Evolutionary conservation across 116 monocot species (phyloP).

Genomic region (Trichopus zeylanicus): DNA sequence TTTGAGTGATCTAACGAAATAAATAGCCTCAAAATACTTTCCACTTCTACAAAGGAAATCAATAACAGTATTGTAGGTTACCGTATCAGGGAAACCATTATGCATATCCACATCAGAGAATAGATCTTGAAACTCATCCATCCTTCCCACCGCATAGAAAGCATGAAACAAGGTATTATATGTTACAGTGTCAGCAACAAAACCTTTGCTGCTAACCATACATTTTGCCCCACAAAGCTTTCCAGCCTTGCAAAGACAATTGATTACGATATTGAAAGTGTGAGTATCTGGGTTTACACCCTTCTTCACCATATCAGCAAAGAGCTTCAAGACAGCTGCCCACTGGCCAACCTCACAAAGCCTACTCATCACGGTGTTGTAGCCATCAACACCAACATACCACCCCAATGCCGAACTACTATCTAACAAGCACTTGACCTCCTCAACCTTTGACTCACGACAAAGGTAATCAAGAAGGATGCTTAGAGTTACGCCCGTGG

Average conservation of each 20-base stretch:
- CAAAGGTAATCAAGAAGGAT: constrained; percentile 34
- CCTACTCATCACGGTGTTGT: constrained; percentile 34
- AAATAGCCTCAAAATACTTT: background rate
- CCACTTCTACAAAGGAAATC: constrained; percentile 1
- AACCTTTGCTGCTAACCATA: background rate
- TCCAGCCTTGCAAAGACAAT: background rate
- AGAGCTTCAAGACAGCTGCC: constrained; percentile 19
- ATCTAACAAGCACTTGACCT: constrained; percentile 22
- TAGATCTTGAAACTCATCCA: background rate
- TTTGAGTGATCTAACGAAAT: background rate
- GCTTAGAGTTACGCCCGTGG: constrained; percentile 36
- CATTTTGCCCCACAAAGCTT: background rate
- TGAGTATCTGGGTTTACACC: background rate
- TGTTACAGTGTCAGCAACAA: background rate
- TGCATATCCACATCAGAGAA: background rate
- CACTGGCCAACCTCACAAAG: constrained; percentile 22
- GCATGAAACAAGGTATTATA: background rate
- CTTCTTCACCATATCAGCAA: constrained; percentile 1
- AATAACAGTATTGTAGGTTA: background rate
- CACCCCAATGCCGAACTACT: constrained; percentile 17
- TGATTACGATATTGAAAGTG: background rate
- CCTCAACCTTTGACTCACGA: constrained; percentile 8
- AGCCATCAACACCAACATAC: constrained; percentile 16
- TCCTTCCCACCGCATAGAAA: background rate
- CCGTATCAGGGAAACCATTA: background rate